Evolutionary conservation across 768 basidiomycete genomes (phyloP), one percentile per base, ranked within the genome.

Genomic region (Rhodotorula paludigena): DNA sequence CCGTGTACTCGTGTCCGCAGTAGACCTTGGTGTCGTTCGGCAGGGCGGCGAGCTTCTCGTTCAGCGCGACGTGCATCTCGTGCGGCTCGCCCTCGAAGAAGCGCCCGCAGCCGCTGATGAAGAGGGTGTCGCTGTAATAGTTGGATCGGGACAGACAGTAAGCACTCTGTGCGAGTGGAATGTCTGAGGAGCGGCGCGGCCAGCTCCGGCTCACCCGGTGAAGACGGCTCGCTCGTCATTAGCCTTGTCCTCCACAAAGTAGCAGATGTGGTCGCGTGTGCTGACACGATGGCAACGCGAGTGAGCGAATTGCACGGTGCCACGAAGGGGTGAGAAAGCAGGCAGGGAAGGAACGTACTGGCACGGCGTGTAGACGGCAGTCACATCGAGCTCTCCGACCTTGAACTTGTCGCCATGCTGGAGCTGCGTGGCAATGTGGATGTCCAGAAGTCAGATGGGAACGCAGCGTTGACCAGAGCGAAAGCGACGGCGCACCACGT

Each of bases 241-340:
- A 16, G 75, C 74, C 33, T 78, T 77, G 61, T 82, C 80, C 39
- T 87, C 90, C 61, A 86, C 83, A 77, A 88, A 83, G 81, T 86
- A 98, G 81, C 89, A 96, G 74, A 94, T 93, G 23, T 93, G 96
- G 79, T 97, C 94, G 77, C 89, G 89, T 6, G 94, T 98, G 78
- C 97, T 94, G 79, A n/a, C 92, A 93, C 2, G 92, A 90, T 1
- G n/a, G 28, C 90, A 92, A 16, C 11, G 14, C 32, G 14, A 2
- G 45, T 16, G n/a, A n/a, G 23, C 10, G 42, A 14, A 18, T 42
- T 4, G 41, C 41, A 16, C 44, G 12, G 44, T 16, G 44, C 16
- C 3, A 25, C 23, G 25, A 11, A 7, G 25, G 25, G 45, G 58
- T 10, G 28, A 20, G 48, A 20, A 54, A 23, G n/a, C 9, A 49